These are phyloP conservation scores for Entoloma clypeatum DNA, from an alignment of 1,284 basidiomycete genomes.

Conservation along the genomic window DNA sequence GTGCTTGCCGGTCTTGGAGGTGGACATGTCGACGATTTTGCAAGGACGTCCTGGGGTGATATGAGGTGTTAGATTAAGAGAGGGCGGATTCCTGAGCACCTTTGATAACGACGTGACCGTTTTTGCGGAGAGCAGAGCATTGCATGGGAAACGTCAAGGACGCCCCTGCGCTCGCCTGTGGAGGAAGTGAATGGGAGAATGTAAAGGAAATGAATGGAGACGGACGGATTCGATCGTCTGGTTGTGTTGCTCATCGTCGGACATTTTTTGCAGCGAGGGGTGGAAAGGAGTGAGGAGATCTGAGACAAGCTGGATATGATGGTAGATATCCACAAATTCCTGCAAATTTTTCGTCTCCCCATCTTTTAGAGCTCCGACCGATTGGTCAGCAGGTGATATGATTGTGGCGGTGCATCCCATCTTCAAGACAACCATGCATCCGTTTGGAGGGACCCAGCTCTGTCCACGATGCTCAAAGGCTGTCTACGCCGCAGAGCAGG, in stretches of 20 bases:
- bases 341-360: conserved; percentile 31
- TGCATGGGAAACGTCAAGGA: conserved; percentile 92
- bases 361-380: conserved; percentile 39
- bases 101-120: conserved; percentile 98
- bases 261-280: conserved; percentile 51
- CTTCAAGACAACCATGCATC: conserved; percentile 44
- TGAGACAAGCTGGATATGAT: conserved; percentile 22
- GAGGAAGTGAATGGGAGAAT: conserved; percentile 14
- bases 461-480: conserved; percentile 65
- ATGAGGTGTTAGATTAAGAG: conserved; percentile 9
- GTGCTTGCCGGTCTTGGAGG: conserved; percentile 99
- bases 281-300: conserved; percentile 20
- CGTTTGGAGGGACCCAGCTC: conserved; percentile 59
- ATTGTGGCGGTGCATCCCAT: not conserved
- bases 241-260: conserved; percentile 89
- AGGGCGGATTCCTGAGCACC: conserved; percentile 33
- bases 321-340: conserved; percentile 15
- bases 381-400: conserved; percentile 19
- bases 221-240: conserved; percentile 79
- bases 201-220: conserved; percentile 11
- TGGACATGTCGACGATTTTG: conserved; percentile 99
- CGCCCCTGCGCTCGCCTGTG: conserved; percentile 73
- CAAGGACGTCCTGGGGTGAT: conserved; percentile 76
- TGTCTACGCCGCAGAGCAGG: conserved; percentile 82
- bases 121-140: conserved; percentile 95